Conservation (phyloP, 306 rosid genomes). For the Albizia julibrissin region DNA sequence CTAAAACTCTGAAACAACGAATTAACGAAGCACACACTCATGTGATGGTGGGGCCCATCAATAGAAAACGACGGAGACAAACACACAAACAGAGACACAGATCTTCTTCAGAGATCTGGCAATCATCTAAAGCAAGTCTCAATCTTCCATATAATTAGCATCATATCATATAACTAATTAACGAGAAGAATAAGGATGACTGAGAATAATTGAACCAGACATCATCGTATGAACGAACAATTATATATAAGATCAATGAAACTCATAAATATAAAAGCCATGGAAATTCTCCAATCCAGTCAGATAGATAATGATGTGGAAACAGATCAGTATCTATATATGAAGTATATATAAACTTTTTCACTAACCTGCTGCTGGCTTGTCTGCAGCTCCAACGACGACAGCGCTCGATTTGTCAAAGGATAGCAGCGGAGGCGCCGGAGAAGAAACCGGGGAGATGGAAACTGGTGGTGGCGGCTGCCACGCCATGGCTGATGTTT, state of each 20-base stretch:
- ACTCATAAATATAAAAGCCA: background rate
- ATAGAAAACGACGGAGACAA: background rate
- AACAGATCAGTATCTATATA: too few relatives aligned
- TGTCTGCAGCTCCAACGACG: background rate
- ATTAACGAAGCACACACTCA: background rate
- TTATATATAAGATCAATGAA: background rate
- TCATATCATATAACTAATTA: too few relatives aligned
- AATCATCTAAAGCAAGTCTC: background rate
- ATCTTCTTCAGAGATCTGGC: background rate
- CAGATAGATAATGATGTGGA: background rate
- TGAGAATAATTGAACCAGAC: background rate
- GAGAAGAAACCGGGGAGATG: background rate
- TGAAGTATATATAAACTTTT: background rate
- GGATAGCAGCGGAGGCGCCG: background rate
- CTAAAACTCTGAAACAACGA: too few relatives aligned
- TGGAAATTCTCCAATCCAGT: background rate
- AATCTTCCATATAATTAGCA: background rate
- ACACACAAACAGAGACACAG: background rate
- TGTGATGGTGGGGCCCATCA: background rate
- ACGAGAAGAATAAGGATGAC: background rate
- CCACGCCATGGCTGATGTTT: background rate
- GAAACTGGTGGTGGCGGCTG: background rate
- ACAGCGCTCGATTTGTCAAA: too few relatives aligned
- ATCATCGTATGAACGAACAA: background rate
- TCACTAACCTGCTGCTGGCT: background rate